Base-by-base conservation (phyloP, 352 stramenopile species). In the Phytophthora tubulina region DNA sequence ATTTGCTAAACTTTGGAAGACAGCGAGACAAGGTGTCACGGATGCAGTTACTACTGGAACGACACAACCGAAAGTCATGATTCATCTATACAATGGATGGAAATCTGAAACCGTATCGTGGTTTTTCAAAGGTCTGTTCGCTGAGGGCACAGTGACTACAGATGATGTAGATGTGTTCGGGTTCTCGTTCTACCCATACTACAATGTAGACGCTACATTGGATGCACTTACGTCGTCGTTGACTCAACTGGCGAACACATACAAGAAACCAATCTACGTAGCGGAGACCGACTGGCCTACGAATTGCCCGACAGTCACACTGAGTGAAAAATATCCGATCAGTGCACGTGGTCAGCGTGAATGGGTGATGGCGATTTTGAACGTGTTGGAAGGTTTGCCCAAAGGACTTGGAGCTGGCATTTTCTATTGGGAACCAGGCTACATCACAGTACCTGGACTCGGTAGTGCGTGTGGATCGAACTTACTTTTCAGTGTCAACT, bases 381-480 rank as follows among this genome's bases (percentile, higher is more conserved):
- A 73, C 17, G 70, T 78, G 8, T 48, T 78, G 30, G 53, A 78
- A 30, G 46, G 51, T 3, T 56, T 80, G 41, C 70, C 73, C 4
- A 72, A 64, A 6, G 58, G 70, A 13, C 62, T 78, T 0, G 70
- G 73, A 3, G 70, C 73, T 11, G 73, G 73, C 8, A 67, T 80
- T 48, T 80, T 75, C 60, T 80, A 80, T 65, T 80, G 73, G 70
- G 73, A 80, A 55, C 73, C 73, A 9, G 73, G 55, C 1, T 80
- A 78, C n/a, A 67, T 80, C 11, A 63, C 58, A 17, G 62, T 70
- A 10, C 59, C 69, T 13, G 57, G 73, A 6, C 61, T 80, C 13
- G 73, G 73, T 33, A 80, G 73, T 53, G 21, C 65, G 3, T 80
- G 73, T 27, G 66, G 62, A 13, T 76, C 65, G 21, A 74, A 75